Base-by-base conservation (phyloP, 2,329 filamentous ascomycete species). In the Hypoxylon rubiginosum region DNA sequence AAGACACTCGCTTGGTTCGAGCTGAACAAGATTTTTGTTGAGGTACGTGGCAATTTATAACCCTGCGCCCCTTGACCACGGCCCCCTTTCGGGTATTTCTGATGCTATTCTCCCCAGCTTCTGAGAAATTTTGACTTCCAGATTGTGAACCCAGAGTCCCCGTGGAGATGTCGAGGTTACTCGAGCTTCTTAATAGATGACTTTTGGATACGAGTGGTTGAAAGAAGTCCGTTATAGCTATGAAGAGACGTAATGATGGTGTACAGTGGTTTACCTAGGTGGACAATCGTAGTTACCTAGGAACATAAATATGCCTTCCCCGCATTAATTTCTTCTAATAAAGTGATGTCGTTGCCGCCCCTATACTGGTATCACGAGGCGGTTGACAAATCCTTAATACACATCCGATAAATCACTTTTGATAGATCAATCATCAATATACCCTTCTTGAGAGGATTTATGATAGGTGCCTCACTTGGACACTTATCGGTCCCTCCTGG, bases 1-100 rank as follows among this genome's bases (percentile, higher is more conserved):
- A 71, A 73, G 57, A 71, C 64, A 3, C 45, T 74, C n/a, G 73
- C 72, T 7, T 69, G 65, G 70, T 32, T 74, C 3, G 72, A 73
- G 56, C 56, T 75, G 13, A 73, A 74, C 43, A 74, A 74, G 59
- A 62, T 67, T 6, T 69, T 66, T 13, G 62, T 67, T 13, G 66
- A 70, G 58, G 67, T 69, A 52, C 3, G 58, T 56, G 11, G 13
- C 15, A 13, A n/a, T n/a, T 17, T 17, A 43, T 1, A n/a, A n/a
- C n/a, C n/a, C n/a, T n/a, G n/a, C n/a, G n/a, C 39, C 39, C 39
- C n/a, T 43, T 17, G 10, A 43, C 39, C 3, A 7, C 7, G 15
- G 21, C 17, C 21, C 34, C 19, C 28, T 15, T 15, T 19, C 5
- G n/a, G 26, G 4, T 15, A 4, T 9, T 7, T 26, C 65, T 72